Base-by-base conservation (phyloP, 768 basidiomycete species). In the Boletus coccyginus region DNA sequence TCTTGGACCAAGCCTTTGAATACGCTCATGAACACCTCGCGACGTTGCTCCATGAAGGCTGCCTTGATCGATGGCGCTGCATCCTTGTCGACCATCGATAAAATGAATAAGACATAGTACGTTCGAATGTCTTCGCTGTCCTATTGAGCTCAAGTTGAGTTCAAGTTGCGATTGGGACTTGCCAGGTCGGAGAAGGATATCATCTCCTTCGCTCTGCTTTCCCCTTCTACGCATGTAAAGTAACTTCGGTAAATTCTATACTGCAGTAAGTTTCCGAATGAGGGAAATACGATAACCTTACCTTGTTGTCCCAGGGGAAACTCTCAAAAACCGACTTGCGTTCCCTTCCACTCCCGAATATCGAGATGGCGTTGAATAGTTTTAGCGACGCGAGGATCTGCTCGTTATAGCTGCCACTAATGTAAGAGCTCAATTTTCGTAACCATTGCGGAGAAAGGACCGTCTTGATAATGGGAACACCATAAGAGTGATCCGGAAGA, bases 301-400 rank as follows among this genome's bases (percentile, higher is more conserved):
- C 91, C 78, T 91, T 92, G 32, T 79, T 77, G 55, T 90, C 89
- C 91, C 91, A 93, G 7, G 83, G 81, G 70, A 93, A 90, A 0
- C 76, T 76, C 52, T 92, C 90, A 29, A 86, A 69, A 2, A 90
- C 75, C 0, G 75, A 64, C 58, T 81, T 86, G 49, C 81, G 78
- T 58, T 92, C 88, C 24, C 78, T 72, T 17, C 89, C 88, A 24
- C 87, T 80, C 2, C 79, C 85, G 65, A 87, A 92, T 0, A 69
- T 66, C 3, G 87, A 84, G 62, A 92, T 77, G 0, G 74, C 70
- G 56, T 82, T 78, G 65, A 84, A 84, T 17, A 92, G 66, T 61
- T 85, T 87, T 54, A 94, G 70, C 0, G 86, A 81, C 0, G 81
- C 79, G 9, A 93, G 75, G 27, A 87, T 80, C 11, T 87, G 74